Conservation (phyloP, 768 basidiomycete genomes). For the Auricularia heimuer region DNA sequence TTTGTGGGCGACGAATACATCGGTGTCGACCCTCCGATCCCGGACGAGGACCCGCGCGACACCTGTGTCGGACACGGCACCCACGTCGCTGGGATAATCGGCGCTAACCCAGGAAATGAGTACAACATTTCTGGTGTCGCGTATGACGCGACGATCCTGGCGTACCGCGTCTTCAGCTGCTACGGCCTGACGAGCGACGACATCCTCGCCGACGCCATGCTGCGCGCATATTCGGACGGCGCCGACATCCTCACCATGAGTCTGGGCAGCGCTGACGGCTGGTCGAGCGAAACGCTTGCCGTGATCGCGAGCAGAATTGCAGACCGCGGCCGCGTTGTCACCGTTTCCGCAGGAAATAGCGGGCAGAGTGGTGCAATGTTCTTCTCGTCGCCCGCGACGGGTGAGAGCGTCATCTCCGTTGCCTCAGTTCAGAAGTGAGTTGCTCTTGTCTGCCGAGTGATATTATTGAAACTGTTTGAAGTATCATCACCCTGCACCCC, state of each 20-base stretch:
- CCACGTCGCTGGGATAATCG: neutral
- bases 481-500: too few relatives aligned
- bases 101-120: neutral
- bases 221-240: neutral
- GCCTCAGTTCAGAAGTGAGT: neutral
- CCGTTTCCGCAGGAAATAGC: neutral
- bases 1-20: neutral
- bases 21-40: neutral
- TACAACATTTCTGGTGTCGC: neutral
- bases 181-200: neutral
- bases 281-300: neutral
- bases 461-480: too few relatives aligned
- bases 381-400: neutral
- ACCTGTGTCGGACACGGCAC: neutral
- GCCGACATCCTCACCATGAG: neutral
- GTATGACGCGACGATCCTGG: neutral
- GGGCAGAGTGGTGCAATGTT: neutral
- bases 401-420: constrained; percentile 1
- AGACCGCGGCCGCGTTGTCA: neutral
- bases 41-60: neutral
- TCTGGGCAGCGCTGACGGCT: neutral
- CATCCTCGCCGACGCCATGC: neutral
- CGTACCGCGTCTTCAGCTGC: neutral
- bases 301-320: neutral
- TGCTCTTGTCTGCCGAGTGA: neutral